Percentiles rank a stretch among this genome's conserved stretches.
phyloP scores from a whole-genome alignment of 2,329 filamentous ascomycete species.

The Colletotrichum limetticola region DNA sequence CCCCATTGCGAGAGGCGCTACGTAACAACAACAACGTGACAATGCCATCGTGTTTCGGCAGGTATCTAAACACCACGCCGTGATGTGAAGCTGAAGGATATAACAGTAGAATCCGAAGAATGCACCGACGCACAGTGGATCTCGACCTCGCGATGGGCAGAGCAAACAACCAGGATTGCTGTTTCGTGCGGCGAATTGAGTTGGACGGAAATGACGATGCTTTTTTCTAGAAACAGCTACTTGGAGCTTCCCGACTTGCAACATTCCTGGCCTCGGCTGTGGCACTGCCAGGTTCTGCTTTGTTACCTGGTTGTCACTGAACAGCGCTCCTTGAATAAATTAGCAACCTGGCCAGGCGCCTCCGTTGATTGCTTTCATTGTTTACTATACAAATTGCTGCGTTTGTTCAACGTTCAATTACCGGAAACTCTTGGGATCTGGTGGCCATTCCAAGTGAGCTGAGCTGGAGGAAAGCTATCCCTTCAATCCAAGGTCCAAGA shows the following conservation, averaged over 20 bases:
- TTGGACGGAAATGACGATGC: neutral
- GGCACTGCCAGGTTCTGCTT: neutral
- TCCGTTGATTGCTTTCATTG: neutral
- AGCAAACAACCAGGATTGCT: neutral
- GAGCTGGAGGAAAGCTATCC: neutral
- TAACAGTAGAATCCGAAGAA: neutral
- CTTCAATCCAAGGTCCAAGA: neutral
- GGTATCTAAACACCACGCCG: slow-evolving; percentile 1
- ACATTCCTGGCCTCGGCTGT: slow-evolving; percentile 16
- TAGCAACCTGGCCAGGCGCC: neutral
- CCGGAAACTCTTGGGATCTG: too few relatives aligned
- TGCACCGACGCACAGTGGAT: neutral
- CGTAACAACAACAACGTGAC: neutral
- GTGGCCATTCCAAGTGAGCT: neutral
- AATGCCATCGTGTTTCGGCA: too few relatives aligned
- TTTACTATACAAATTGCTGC: neutral
- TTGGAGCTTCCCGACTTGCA: slow-evolving; percentile 19
- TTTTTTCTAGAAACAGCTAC: slow-evolving; percentile 1
- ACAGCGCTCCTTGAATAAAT: neutral
- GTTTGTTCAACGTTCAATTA: neutral
- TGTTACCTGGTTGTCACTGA: neutral
- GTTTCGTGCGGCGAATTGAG: slow-evolving; percentile 11
- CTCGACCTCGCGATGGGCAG: neutral
- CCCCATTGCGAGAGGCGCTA: neutral
- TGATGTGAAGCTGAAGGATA: neutral